A percentile compares a stretch with the other conserved stretches of the same genome.
Conservation (phyloP, 345 rosid genomes). For the Salix koriyanagi region DNA sequence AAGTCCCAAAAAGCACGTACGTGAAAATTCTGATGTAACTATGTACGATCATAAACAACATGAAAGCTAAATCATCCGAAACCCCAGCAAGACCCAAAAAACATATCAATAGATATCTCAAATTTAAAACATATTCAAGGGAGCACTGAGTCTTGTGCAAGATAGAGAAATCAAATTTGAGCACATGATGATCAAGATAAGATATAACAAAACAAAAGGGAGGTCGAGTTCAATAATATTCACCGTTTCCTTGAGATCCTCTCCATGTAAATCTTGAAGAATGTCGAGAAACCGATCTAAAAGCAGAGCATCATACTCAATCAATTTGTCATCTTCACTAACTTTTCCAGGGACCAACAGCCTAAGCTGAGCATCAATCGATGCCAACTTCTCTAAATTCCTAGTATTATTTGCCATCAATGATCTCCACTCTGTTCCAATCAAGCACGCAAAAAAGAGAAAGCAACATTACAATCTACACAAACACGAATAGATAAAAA, state of each 20-base stretch:
- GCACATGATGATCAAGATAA: background rate
- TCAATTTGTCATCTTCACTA: slow-evolving; percentile 90
- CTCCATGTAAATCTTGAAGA: slow-evolving; percentile 91
- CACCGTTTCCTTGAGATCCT: slow-evolving; percentile 92
- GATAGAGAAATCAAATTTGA: background rate
- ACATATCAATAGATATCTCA: background rate
- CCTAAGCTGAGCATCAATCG: slow-evolving; percentile 92
- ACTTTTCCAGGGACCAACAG: slow-evolving; percentile 76
- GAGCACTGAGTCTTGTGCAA: background rate
- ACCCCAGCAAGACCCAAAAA: background rate
- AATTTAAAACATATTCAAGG: background rate
- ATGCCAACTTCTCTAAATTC: slow-evolving; percentile 83
- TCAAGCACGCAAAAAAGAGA: background rate
- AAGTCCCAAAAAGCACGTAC: background rate
- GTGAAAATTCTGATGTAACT: background rate
- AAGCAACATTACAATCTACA: background rate
- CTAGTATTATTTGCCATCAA: slow-evolving; percentile 43
- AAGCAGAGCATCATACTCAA: slow-evolving; percentile 93
- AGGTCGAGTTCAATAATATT: background rate
- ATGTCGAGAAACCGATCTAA: slow-evolving; percentile 95
- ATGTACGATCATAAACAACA: background rate
- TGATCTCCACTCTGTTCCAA: slow-evolving; percentile 15
- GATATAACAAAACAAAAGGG: background rate
- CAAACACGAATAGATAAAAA: background rate
- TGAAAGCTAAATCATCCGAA: background rate